phyloP scores from a whole-genome alignment of 345 rosid genomes.

The Bretschneidera sinensis region DNA sequence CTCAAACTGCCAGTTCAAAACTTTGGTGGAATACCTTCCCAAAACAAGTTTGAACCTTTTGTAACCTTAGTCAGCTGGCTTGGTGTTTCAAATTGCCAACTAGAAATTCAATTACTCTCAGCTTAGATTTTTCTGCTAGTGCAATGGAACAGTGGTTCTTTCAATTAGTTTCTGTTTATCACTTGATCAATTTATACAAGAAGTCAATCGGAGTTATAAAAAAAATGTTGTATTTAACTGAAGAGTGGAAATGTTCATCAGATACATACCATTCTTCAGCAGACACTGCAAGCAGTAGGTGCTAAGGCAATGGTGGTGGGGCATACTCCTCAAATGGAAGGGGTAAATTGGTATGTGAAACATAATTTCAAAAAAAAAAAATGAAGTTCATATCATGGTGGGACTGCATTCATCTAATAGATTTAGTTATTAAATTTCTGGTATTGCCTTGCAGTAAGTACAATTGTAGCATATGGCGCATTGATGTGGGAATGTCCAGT shows the following conservation, averaged over 20 bases:
- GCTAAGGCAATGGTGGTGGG: conserved; percentile 96
- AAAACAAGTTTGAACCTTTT: too few species aligned
- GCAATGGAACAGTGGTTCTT: background rate
- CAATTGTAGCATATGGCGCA: conserved; percentile 75
- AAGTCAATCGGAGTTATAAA: background rate
- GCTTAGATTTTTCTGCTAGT: background rate
- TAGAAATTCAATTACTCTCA: background rate
- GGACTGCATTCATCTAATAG: background rate
- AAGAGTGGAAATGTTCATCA: conserved; percentile 15
- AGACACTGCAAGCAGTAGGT: conserved; percentile 60
- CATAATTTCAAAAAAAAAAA: background rate
- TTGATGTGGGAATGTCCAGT: conserved; percentile 97
- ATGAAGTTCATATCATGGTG: too few species aligned
- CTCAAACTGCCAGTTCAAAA: too few species aligned
- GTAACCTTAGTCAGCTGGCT: background rate
- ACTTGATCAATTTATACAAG: background rate
- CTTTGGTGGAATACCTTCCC: too few species aligned
- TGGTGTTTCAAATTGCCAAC: background rate
- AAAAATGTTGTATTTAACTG: background rate
- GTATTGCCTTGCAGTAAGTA: conserved; percentile 51
- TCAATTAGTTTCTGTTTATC: too few species aligned
- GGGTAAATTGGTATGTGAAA: conserved; percentile 69
- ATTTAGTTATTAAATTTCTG: background rate
- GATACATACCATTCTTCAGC: conserved; percentile 55
- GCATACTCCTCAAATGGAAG: conserved; percentile 84